Base-by-base conservation (phyloP, 1,139 yeast genomes). In the Protomyces inundatus region DNA sequence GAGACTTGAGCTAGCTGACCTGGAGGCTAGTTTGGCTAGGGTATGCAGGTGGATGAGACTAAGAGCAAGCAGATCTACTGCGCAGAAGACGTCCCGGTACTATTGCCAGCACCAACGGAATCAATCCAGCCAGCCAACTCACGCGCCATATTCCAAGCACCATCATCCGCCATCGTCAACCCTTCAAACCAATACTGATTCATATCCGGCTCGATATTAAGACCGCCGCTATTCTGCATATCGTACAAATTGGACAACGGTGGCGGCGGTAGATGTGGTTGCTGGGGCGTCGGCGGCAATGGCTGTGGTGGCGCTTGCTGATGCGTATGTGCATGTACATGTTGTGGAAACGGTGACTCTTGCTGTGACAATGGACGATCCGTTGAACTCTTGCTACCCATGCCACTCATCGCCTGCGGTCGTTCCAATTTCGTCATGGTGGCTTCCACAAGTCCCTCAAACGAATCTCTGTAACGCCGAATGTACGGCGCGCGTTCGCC, bases 51-150 rank as follows among this genome's bases (percentile, higher is more conserved):
- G 23, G 1, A 23, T 23, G 23, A 23, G 23, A 23, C 23, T 23
- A 23, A 23, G 23, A 23, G 23, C 2, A 23, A 10, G n/a, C 4
- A 7, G 30, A 42, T 23, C 32, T 42, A 42, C 48, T 42, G 48
- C 48, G 16, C 48, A 42, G 48, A 42, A 12, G 48, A 42, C 23
- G 48, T 42, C n/a, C 48, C 48, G 7, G 48, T 42, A 14, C 48
- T 30, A 42, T 23, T 7, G 23, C 23, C 23, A 14, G 16, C 23
- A 14, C 16, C 48, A 10, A 42, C 48, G 10, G 48, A 42, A 7
- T 42, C 48, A 16, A 42, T 50, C 53, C 53, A 50, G 4, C 53
- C 53, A 7, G 53, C 53, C 16, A 50, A 14, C 37, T 50, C 53
- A 16, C 37, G 12, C 23, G 53, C 53, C 53, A 50, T 50, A 7